These are phyloP conservation scores for Hygrophila difformis DNA, from an alignment of 257 asterid species.

Conservation along the genomic window DNA sequence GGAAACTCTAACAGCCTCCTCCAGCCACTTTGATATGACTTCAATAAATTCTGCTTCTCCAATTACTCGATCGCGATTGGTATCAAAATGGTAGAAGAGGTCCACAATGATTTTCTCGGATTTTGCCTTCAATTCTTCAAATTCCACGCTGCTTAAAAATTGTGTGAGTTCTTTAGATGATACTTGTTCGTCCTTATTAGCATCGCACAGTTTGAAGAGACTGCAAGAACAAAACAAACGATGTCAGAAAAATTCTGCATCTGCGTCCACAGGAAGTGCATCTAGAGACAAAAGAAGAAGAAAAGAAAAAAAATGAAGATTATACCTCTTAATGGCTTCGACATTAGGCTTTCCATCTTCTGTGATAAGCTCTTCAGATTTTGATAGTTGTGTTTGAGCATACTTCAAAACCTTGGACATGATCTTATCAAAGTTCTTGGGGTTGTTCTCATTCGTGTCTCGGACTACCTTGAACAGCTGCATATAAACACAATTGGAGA, in stretches of 20 bases:
- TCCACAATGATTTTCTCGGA: constrained; percentile 22
- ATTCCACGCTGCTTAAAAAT: constrained; percentile 26
- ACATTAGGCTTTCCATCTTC: constrained; percentile 41
- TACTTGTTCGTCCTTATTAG: constrained; percentile 17
- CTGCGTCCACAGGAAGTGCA: no score
- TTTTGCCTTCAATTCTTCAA: constrained; percentile 27
- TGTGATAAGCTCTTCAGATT: constrained; percentile 29
- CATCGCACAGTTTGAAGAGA: constrained; percentile 31
- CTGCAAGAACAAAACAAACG: constrained; percentile 21
- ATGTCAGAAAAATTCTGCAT: neutral
- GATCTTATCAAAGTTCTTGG: constrained; percentile 23
- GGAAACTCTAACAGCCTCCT: constrained; percentile 27
- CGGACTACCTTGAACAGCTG: constrained; percentile 24
- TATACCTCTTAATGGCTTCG: constrained; percentile 29
- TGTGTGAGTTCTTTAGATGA: constrained; percentile 29
- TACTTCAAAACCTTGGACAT: constrained; percentile 40
- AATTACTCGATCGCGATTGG: constrained; percentile 17
- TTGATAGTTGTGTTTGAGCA: constrained; percentile 29
- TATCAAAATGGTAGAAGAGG: constrained; percentile 32
- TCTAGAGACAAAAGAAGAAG: no score
- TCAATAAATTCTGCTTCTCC: constrained; percentile 32
- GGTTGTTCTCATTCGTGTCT: constrained; percentile 27
- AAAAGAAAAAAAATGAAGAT: neutral
- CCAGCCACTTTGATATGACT: constrained; percentile 30
- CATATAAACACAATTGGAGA: constrained; percentile 5